Conservation (phyloP, 1,284 basidiomycete genomes). For the Polyporus tsugae region DNA sequence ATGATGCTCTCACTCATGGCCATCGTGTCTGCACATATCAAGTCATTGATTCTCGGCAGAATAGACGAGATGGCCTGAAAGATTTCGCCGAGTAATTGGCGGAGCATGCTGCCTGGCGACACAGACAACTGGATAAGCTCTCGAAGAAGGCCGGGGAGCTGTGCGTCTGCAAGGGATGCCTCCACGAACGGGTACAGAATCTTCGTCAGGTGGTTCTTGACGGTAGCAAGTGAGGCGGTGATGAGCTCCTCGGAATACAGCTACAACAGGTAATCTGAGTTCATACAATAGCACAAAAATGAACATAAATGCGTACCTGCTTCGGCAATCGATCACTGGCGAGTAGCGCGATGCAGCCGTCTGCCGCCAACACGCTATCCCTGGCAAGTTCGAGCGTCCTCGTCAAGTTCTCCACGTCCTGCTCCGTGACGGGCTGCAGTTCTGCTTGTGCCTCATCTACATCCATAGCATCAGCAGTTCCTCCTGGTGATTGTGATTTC, state of each 20-base stretch:
- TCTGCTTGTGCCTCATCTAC: conserved; percentile 33
- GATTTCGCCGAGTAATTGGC: conserved; percentile 66
- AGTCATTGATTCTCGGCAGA: conserved; percentile 71
- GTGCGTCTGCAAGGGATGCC: conserved; percentile 56
- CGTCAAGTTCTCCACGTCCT: conserved; percentile 60
- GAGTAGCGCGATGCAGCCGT: conserved; percentile 83
- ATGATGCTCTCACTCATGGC: conserved; percentile 89
- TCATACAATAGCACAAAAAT: neutral
- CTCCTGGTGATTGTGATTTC: conserved; percentile 39
- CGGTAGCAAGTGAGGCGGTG: conserved; percentile 73
- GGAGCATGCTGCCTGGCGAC: conserved; percentile 48
- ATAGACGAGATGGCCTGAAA: conserved; percentile 75
- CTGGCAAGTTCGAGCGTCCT: conserved; percentile 62
- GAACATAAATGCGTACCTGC: conserved; percentile 61
- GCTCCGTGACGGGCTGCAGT: conserved; percentile 50
- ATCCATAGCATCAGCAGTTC: conserved; percentile 40
- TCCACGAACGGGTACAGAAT: conserved; percentile 92
- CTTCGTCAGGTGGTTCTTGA: conserved; percentile 84
- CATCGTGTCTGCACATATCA: conserved; percentile 72
- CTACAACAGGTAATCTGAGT: conserved; percentile 46
- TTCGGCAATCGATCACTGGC: conserved; percentile 83
- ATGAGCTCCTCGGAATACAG: conserved; percentile 94
- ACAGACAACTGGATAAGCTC: conserved; percentile 56
- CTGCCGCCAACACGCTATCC: conserved; percentile 81
- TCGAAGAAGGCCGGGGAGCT: conserved; percentile 49